Evolutionary conservation across 2,329 filamentous ascomycete genomes (phyloP).

Genomic region (Chaetomium strumarium): DNA sequence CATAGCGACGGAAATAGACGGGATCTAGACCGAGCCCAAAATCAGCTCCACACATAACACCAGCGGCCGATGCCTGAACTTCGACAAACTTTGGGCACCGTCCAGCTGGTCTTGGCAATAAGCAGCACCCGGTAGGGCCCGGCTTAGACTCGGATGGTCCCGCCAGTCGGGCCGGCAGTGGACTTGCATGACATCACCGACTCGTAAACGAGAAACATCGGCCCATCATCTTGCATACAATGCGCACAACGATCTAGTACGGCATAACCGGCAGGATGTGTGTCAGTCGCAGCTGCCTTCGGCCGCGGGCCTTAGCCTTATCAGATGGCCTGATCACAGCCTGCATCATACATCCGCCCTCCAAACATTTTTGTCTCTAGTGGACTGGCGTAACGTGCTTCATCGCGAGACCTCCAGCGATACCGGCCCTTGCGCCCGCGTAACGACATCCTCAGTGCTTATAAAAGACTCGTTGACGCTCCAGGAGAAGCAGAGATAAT

Average conservation of each 20-base stretch:
- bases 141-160: not conserved
- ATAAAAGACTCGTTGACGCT: not conserved
- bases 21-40: not conserved
- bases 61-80: not conserved
- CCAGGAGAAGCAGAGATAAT: not conserved
- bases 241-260: not conserved
- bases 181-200: conserved; percentile 19
- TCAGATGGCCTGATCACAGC: not conserved
- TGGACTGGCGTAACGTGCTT: not conserved
- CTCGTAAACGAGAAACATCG: conserved; percentile 8
- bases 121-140: not conserved
- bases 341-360: conserved; percentile 3
- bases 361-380: not conserved
- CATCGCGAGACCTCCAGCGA: conserved; percentile 1
- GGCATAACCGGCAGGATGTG: no score
- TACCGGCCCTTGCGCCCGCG: not conserved
- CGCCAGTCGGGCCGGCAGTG: not conserved
- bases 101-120: not conserved
- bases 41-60: not conserved
- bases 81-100: not conserved
- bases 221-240: not conserved
- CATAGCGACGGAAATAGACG: conserved; percentile 1
- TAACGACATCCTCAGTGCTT: not conserved
- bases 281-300: no score
- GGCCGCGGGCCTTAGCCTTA: not conserved